These are phyloP conservation scores for Tubosaeta sp. DNA, from an alignment of 768 basidiomycete genomes.

Conservation along the genomic window DNA sequence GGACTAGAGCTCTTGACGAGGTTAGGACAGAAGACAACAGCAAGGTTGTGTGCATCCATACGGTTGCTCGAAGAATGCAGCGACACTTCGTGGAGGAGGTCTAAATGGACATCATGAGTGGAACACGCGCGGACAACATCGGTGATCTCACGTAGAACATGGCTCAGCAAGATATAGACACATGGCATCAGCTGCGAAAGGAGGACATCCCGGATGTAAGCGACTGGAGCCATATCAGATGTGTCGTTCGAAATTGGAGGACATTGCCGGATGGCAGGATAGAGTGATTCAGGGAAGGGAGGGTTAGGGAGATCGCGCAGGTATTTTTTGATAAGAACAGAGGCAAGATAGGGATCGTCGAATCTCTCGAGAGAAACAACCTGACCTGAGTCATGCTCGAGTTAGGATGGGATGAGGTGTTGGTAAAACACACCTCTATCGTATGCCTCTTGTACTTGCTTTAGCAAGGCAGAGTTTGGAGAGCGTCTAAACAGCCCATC, in stretches of 20 bases:
- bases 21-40: conserved; percentile 77
- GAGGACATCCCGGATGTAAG: conserved; percentile 65
- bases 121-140: neutral
- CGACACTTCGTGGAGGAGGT: conserved; percentile 77
- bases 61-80: conserved; percentile 59
- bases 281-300: conserved; percentile 68
- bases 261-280: conserved; percentile 63
- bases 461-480: conserved; percentile 63
- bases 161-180: conserved; percentile 67
- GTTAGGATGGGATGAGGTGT: conserved; percentile 1
- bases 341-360: conserved; percentile 74
- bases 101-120: conserved; percentile 34
- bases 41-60: conserved; percentile 83
- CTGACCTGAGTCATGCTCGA: conserved; percentile 44
- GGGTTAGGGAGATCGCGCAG: conserved; percentile 76
- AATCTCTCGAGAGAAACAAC: conserved; percentile 76
- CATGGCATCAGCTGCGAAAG: conserved; percentile 68
- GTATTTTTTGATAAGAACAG: conserved; percentile 84
- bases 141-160: conserved; percentile 53
- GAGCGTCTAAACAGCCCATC: conserved; percentile 85
- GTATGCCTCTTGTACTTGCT: conserved; percentile 78
- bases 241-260: conserved; percentile 52
- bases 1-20: conserved; percentile 68
- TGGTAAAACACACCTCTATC: conserved; percentile 54
- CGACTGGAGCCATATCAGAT: conserved; percentile 52